These are phyloP conservation scores for Hypholoma fasciculare DNA, from an alignment of 768 basidiomycete species.

Conservation along the genomic window DNA sequence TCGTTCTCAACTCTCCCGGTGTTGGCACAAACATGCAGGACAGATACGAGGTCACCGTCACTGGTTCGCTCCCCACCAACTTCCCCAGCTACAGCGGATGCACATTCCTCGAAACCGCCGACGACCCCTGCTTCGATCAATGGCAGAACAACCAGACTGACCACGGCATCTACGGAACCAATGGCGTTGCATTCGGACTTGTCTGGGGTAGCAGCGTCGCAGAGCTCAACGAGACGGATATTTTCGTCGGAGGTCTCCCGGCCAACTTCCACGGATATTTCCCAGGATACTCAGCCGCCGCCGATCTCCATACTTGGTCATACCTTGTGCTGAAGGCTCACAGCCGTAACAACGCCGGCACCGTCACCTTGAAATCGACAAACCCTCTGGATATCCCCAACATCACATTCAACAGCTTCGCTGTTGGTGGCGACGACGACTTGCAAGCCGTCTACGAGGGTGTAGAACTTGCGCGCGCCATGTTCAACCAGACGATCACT, in stretches of 20 bases:
- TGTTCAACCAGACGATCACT: slow-evolving; percentile 1
- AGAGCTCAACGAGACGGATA: slow-evolving; percentile 1
- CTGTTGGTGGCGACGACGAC: slow-evolving; percentile 5
- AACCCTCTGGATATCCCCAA: slow-evolving; percentile 6
- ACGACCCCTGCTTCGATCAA: slow-evolving; percentile 9
- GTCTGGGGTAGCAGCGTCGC: slow-evolving; percentile 4
- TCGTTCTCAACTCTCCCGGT: too few relatives aligned
- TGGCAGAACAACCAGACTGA: slow-evolving; percentile 3
- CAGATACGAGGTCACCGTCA: too few relatives aligned
- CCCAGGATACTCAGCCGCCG: slow-evolving; percentile 4
- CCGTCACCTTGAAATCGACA: slow-evolving; percentile 9
- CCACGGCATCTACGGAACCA: slow-evolving; percentile 6
- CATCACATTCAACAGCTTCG: slow-evolving; percentile 8
- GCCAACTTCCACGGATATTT: slow-evolving; percentile 9
- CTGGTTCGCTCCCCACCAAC: too few relatives aligned
- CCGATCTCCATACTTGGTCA: slow-evolving; percentile 4
- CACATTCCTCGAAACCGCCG: slow-evolving; percentile 1
- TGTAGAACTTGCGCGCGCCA: slow-evolving; percentile 5
- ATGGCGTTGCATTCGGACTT: slow-evolving; percentile 1
- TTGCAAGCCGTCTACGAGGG: slow-evolving; percentile 7
- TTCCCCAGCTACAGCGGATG: neutral
- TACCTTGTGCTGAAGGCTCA: slow-evolving; percentile 10
- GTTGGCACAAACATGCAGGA: too few relatives aligned
- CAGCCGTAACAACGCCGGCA: slow-evolving; percentile 11
- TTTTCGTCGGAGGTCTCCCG: slow-evolving; percentile 6